Base-by-base conservation (phyloP, 257 asterid species). In the Solanum sitiens region DNA sequence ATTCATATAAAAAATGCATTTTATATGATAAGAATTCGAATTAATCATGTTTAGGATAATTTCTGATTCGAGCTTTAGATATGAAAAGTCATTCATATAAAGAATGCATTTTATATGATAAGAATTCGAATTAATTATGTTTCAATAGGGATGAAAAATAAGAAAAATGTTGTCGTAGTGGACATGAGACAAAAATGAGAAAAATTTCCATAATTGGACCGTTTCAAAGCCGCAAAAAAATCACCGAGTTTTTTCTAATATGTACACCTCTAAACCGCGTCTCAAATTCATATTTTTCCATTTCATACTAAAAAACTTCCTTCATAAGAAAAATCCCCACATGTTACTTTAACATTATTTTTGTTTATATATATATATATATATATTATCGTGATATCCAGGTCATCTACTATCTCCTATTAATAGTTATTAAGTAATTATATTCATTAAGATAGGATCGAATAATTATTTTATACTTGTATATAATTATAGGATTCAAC, bases 241-340 rank as follows among this genome's bases (percentile, higher is more conserved):
- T 30, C 12, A 11, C 44, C 0, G 5, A 79, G 25, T 44, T 5
- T 35, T 72, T 79, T 79, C 84, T 15, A 45, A 18, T 6, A 16
- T 45, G 10, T 79, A 45, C 84, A 79, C 67, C 40, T 11, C n/a
- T 79, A 27, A 27, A 45, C 85, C 85, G 85, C 44, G 85, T 80
- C 63, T 80, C 16, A 27, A 47, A 80, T 80, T 27, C 18, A 7
- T 47, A 30, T 80, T 27, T 86, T 37, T 65, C 53, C 15, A 86
- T 21, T 18, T 71, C 53, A 67, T 35, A 74, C 33, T 59, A 33
- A 20, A 25, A 84, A 15, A 65, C 94, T 93, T 93, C 87, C 71
- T 83, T 56, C 53, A 56, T 59, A 93, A 92, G 95, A 91, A 91
- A 92, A 76, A 7, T 72, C 90, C 85, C 87, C 89, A 91, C 94